phyloP scores from a whole-genome alignment of 2,329 filamentous ascomycete genomes.

The Pseudocercospora crystallina region DNA sequence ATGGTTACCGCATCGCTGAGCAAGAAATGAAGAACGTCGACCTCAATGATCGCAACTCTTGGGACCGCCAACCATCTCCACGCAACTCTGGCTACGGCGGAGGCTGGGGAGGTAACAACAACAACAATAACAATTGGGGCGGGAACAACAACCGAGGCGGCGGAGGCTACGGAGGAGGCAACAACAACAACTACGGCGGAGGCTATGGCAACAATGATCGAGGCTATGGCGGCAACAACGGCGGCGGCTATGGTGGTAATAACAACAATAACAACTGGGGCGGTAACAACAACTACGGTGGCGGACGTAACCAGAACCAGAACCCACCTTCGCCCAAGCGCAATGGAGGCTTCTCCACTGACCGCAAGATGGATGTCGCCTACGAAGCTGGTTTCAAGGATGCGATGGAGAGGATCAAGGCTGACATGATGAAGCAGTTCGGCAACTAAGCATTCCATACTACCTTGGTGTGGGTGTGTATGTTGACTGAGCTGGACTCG shows the following conservation, averaged over 20 bases:
- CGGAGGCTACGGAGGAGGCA: background rate
- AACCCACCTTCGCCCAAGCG: conserved; percentile 6
- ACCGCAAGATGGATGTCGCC: conserved; percentile 26
- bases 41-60: conserved; percentile 6
- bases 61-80: conserved; percentile 2
- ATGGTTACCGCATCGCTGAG: conserved; percentile 12
- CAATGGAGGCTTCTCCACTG: conserved; percentile 18
- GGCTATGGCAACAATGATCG: conserved; percentile 5
- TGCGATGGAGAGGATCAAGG: conserved; percentile 26
- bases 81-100: conserved; percentile 5
- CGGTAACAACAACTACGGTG: conserved; percentile 4
- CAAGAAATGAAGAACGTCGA: conserved; percentile 9
- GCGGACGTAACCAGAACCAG: conserved; percentile 5
- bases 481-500: too few relatives aligned
- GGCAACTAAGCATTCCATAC: background rate
- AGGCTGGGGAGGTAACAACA: conserved; percentile 11
- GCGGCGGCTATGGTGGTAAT: background rate
- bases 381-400: conserved; percentile 28
- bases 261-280: background rate
- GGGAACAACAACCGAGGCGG: background rate
- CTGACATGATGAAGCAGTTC: conserved; percentile 25
- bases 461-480: too few relatives aligned
- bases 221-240: conserved; percentile 5
- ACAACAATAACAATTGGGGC: conserved; percentile 7
- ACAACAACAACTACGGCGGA: conserved; percentile 1